Percentiles rank a stretch among this genome's conserved stretches.
Conservation (phyloP, 306 rosid species). For the Citrullus mucosospermus region DNA sequence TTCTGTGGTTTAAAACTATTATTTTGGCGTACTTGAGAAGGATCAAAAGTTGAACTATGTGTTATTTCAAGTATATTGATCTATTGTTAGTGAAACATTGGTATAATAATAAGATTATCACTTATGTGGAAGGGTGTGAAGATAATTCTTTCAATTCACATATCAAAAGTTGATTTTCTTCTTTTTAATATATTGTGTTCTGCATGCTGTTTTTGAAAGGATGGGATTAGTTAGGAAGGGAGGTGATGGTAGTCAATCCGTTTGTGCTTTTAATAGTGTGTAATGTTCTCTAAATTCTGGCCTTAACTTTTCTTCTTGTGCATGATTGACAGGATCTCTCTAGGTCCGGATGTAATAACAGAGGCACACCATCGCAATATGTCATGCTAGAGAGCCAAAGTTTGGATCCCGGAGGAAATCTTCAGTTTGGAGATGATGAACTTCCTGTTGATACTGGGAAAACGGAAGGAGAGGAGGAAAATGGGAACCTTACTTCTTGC, state of each 20-base stretch:
- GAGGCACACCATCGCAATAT: not conserved
- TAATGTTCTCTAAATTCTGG: not conserved
- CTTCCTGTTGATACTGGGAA: slow-evolving; percentile 15
- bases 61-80: not conserved
- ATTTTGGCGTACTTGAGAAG: not conserved
- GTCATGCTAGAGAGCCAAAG: slow-evolving; percentile 18
- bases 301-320: not conserved
- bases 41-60: not conserved
- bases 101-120: not conserved
- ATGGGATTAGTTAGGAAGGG: not conserved
- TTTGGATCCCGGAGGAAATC: slow-evolving; percentile 15
- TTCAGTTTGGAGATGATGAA: slow-evolving; percentile 20
- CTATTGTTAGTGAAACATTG: not conserved
- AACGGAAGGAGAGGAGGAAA: slow-evolving; percentile 23
- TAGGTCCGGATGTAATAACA: not conserved
- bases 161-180: not conserved
- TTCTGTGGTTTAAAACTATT: not conserved
- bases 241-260: not conserved
- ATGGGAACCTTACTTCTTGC: not conserved
- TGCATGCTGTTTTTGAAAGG: not conserved
- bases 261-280: not conserved
- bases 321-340: not conserved
- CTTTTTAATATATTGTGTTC: not conserved
- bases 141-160: not conserved
- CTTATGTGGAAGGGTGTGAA: not conserved